phyloP scores from a whole-genome alignment of 2,329 filamentous ascomycete species.

The Apiospora phragmitis region DNA sequence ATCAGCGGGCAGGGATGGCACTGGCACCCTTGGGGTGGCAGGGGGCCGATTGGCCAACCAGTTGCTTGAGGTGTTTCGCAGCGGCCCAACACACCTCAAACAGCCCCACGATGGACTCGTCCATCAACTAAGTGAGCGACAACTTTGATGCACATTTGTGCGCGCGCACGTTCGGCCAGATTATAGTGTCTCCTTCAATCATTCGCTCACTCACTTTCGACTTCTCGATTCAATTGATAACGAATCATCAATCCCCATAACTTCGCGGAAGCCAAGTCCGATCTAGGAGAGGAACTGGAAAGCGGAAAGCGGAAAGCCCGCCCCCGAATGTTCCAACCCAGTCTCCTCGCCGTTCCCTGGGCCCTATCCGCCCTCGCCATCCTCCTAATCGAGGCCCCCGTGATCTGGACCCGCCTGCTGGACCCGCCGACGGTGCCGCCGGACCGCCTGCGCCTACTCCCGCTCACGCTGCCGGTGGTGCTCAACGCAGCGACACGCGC shows the following conservation, averaged over 20 bases:
- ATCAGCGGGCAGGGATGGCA: not conserved
- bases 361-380: not conserved
- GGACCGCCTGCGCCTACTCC: not conserved
- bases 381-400: not conserved
- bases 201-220: not conserved
- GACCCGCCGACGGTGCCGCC: not conserved
- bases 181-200: not conserved
- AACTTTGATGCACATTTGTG: not conserved
- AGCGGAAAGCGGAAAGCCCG: no score
- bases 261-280: not conserved
- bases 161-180: not conserved
- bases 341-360: not conserved
- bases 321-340: not conserved
- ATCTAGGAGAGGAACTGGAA: not conserved
- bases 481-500: not conserved
- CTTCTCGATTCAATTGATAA: not conserved
- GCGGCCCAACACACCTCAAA: not conserved
- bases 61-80: not conserved
- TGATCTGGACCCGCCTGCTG: not conserved
- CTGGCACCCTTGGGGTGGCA: not conserved
- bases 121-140: not conserved
- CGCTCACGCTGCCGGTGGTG: not conserved
- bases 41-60: not conserved
- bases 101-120: not conserved
- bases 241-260: not conserved